A percentile compares a stretch with the other conserved stretches of the same genome.
phyloP scores from a whole-genome alignment of 176 grass and related monocot species.

The Triticum monococcum region DNA sequence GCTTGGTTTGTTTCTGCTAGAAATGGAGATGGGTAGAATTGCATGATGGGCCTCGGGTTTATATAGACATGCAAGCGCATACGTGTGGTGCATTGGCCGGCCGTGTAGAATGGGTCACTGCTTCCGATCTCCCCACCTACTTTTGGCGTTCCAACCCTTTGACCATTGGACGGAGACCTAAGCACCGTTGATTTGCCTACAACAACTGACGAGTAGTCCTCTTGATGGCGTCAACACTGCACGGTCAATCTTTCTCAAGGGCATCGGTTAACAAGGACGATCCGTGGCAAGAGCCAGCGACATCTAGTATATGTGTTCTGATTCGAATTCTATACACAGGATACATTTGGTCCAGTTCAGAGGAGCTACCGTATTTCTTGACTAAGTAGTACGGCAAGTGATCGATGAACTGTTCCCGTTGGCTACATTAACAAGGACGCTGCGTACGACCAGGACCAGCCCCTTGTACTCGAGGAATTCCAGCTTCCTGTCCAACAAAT shows the following conservation, averaged over 20 bases:
- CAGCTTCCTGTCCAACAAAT: neutral
- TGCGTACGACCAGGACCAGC: neutral
- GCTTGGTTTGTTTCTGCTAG: neutral
- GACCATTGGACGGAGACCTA: slow-evolving; percentile 29
- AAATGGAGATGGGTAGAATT: neutral
- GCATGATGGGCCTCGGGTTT: neutral
- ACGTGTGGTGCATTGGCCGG: neutral
- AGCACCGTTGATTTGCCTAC: slow-evolving; percentile 1
- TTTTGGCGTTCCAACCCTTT: slow-evolving; percentile 26
- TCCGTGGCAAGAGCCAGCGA: neutral
- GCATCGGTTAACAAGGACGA: neutral
- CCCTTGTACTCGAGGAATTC: neutral
- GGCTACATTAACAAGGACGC: neutral
- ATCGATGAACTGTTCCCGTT: neutral
- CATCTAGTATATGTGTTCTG: neutral
- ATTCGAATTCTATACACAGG: neutral
- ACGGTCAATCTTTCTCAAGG: neutral
- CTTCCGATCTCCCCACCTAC: neutral
- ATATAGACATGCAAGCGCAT: slow-evolving; percentile 2
- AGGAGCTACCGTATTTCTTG: slow-evolving; percentile 4
- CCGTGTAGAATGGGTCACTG: slow-evolving; percentile 33
- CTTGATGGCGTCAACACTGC: neutral
- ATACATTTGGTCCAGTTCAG: neutral
- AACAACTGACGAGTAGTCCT: neutral
- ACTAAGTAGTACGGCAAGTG: neutral